Evolutionary conservation across 805 yeast species (phyloP), one percentile per base, ranked within the genome.

Genomic region (Clavispora carvajalis): DNA sequence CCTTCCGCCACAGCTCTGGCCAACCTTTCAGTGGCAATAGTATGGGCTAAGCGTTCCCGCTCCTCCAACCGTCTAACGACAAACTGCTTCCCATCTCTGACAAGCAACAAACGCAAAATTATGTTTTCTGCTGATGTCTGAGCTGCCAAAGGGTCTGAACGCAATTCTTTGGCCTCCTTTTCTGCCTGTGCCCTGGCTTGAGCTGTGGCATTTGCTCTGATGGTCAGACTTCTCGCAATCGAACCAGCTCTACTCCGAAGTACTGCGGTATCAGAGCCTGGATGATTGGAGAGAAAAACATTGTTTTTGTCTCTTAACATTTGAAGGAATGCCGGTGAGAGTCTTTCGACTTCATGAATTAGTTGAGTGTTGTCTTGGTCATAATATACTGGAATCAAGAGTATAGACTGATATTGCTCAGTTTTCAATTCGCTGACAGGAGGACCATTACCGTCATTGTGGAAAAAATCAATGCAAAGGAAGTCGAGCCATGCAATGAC

Each of bases 391-490:
- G 88, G 85, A 7, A 85, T 67, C 21, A 82, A 59, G 45, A 82
- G 60, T 18, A 86, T 58, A 30, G 78, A 73, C 57, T 84, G 86
- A 55, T 83, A 87, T 25, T 75, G 73, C 22, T 71, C 75, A 42
- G 77, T 76, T 45, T 80, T 80, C 51, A 87, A 62, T 7, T 74
- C 76, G 45, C 74, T 78, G 22, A 85, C 49, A 1, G 87, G 74
- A 0, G 93, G 93, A 0, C 95, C 95, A 24, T 81, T 82, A 0
- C 95, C 95, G 34, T 76, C 80, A 52, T 85, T 80, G 57, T 87
- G 79, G 63, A 88, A 87, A 55, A 86, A 87, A 43, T 80, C 90
- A 36, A 74, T 58, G 39, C 87, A 74, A n/a, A 84, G 59, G 5
- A 74, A 67, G 36, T 75, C 65, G 17, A 88, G 58, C 95, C 95